Evolutionary conservation across 2,329 filamentous ascomycete genomes (phyloP), one percentile per base, ranked within the genome.

Genomic region (Ophiocordyceps camponoti-floridani): DNA sequence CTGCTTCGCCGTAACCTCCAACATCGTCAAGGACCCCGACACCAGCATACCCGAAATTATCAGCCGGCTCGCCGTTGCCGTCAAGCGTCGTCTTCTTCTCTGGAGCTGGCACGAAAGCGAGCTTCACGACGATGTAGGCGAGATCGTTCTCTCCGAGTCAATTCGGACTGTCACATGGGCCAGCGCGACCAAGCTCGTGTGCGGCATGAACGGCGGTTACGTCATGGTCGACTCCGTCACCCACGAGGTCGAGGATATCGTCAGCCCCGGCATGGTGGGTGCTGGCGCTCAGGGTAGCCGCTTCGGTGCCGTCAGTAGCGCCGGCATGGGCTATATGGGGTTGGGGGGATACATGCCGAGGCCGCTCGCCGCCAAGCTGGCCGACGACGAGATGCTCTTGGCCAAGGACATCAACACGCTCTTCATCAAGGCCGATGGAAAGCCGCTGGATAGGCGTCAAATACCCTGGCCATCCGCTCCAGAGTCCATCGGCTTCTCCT

Each of bases 21-120:
- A 96, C 61, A 93, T 96, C 45, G 82, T 94, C 52, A 89, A 91
- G 59, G 91, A 98, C 60, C 66, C 79, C 6, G 76, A 77, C 43
- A 94, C 86, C 0, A 84, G 84, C 23, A 88, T 98, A 43, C 88
- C 87, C 1, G 85, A 89, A 52, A 93, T 98, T 46, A 88, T 96
- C 51, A 94, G 86, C 45, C 74, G 87, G 35, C 68, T 98, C 44
- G 91, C 87, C 7, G 89, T 98, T 11, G 87, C 87, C 4, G 85
- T 95, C 31, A 96, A 96, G 70, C 73, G 91, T 56, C 84, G 84
- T 54, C 70, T 98, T 44, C 61, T 96, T 48, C 64, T 95, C 45
- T 98, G 91, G 88, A 84, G 81, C 55, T 98, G 93, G 91, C 83
- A 91, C 54, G 88, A 94, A 59, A 91, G 87, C 68, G 91, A 96